These are phyloP conservation scores for Mycena sanguinolenta DNA, from an alignment of 768 basidiomycete species.

Conservation along the genomic window DNA sequence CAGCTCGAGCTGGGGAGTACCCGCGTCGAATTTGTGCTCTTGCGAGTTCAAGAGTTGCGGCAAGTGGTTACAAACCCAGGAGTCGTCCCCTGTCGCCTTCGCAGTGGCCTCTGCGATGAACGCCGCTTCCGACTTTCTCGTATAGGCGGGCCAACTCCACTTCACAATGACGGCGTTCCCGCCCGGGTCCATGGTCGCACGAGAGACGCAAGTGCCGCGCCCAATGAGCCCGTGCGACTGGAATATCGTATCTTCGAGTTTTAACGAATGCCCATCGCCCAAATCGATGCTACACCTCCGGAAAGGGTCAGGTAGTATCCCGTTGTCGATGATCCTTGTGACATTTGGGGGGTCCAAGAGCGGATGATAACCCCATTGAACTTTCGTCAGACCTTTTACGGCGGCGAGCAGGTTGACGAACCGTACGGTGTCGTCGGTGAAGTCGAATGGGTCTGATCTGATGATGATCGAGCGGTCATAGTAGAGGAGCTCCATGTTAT, in stretches of 20 bases:
- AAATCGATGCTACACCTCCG: background rate
- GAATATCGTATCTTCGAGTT: conserved; percentile 5
- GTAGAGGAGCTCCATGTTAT: conserved; percentile 36
- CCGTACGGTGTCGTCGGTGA: conserved; percentile 5
- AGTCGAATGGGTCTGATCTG: conserved; percentile 31
- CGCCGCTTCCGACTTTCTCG: too few species aligned
- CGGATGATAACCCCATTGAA: conserved; percentile 17
- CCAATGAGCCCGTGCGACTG: conserved; percentile 19
- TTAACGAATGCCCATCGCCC: background rate
- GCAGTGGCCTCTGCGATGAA: conserved; percentile 1
- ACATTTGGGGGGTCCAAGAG: background rate
- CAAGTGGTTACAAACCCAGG: background rate
- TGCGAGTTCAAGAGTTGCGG: background rate
- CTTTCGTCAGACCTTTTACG: conserved; percentile 10
- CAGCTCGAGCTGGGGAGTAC: background rate
- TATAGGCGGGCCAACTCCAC: conserved; percentile 13
- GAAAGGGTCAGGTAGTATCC: conserved; percentile 7
- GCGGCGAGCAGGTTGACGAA: conserved; percentile 27
- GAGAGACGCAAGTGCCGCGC: conserved; percentile 22
- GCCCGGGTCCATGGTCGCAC: background rate
- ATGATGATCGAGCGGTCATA: conserved; percentile 38
- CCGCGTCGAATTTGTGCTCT: background rate
- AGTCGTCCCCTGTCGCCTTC: background rate
- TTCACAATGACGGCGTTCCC: conserved; percentile 19
- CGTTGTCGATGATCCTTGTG: background rate